Evolutionary conservation across 2,329 filamentous ascomycete genomes (phyloP), one percentile per base, ranked within the genome.

Genomic region (Thielaviopsis cerberus): DNA sequence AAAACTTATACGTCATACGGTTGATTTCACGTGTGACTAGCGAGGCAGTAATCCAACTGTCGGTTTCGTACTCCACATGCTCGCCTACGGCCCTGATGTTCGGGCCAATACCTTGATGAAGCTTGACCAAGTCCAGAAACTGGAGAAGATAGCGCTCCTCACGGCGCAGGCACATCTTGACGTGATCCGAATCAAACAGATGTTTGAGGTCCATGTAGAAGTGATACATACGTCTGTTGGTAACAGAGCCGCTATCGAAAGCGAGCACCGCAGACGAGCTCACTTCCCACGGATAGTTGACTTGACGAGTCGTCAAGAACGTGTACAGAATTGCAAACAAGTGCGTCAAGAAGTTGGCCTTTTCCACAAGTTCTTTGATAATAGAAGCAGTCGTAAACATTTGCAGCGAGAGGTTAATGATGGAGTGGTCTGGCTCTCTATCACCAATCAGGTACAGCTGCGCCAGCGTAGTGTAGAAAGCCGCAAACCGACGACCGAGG

Each of bases 311-410:
- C 0, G 92, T 98, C 45, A 98, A 73, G 72, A 98, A 98, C 0
- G 94, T 97, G 69, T 97, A 98, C 0, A 98, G 75, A 62, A 98
- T 98, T 15, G 92, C 89, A 78, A 97, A 86, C 45, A 98, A 76
- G 64, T 88, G 95, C 8, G 89, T 96, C 63, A 98, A 75, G 67
- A 98, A 98, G 69, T 98, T 98, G 26, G 90, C 91, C 52, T 89
- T 81, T 65, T 95, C 87, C 8, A 98, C 88, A 54, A 97, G 86
- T 70, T 98, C 94, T 51, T 89, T 86, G 0, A 91, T 97, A 63
- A 98, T 97, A 0, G 91, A 94, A 1, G 92, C 90, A 0, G 92
- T 96, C 0, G 92, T 98, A 62, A 98, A 75, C 81, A 98, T 94
- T 67, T 98, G 92, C 27, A 97, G 74, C 4, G 91, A 97, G 41